Conservation (phyloP, 805 yeast species). For the Sugiyamaella valdiviana region DNA sequence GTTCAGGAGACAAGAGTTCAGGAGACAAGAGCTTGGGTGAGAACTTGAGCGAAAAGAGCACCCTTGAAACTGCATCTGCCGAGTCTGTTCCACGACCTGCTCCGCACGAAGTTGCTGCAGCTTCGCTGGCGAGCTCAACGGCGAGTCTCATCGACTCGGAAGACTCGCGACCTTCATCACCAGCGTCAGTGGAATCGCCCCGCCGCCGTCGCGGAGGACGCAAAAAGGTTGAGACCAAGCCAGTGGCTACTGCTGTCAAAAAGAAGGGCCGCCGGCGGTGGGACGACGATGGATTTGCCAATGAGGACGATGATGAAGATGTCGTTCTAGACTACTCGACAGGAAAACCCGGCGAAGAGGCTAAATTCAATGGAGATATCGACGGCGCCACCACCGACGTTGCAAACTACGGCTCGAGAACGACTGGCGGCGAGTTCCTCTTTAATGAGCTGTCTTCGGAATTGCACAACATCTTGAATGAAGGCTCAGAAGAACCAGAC, state of each 20-base stretch:
- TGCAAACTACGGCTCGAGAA: constrained; percentile 37
- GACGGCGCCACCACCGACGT: constrained; percentile 29
- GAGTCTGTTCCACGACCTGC: not conserved
- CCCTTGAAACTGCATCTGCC: not conserved
- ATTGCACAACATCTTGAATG: constrained; percentile 37
- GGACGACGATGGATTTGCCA: constrained; percentile 56
- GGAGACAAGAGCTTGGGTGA: not conserved
- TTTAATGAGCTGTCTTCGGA: constrained; percentile 57
- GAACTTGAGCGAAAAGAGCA: no score
- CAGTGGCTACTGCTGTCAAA: constrained; percentile 30
- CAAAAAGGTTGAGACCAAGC: constrained; percentile 5
- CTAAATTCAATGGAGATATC: constrained; percentile 15
- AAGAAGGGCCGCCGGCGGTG: constrained; percentile 48
- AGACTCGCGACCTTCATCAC: not conserved
- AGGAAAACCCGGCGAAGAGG: constrained; percentile 19
- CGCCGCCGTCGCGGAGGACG: not conserved
- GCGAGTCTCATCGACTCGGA: not conserved
- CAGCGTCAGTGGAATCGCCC: constrained; percentile 5
- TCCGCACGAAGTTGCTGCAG: not conserved
- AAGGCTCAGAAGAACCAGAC: constrained; percentile 12
- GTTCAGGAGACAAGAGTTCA: constrained; percentile 1
- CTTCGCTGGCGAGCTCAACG: not conserved
- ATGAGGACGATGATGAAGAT: constrained; percentile 40
- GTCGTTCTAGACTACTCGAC: constrained; percentile 52
- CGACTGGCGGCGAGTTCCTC: constrained; percentile 53